A percentile compares a stretch with the other conserved stretches of the same genome.
Conservation (phyloP, 2,329 filamentous ascomycete genomes). For the Fusarium anguioides region DNA sequence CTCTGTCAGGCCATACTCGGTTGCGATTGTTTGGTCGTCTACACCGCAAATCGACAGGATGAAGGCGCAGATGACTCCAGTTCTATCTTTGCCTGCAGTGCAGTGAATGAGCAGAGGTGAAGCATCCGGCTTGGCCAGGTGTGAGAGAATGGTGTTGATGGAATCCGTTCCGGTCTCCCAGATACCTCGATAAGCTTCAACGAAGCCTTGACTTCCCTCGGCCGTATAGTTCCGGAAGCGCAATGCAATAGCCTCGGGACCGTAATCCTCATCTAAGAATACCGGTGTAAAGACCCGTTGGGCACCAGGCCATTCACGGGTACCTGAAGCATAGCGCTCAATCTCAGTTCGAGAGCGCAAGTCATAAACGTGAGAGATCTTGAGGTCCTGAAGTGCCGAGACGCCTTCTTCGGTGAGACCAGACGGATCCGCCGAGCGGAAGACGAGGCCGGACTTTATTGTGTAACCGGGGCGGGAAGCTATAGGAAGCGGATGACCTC, state of each 20-base stretch:
- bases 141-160: constrained; percentile 65
- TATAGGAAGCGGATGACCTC: constrained; percentile 65
- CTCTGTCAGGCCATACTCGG: constrained; percentile 77
- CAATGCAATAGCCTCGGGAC: constrained; percentile 70
- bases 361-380: constrained; percentile 75
- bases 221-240: constrained; percentile 70
- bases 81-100: constrained; percentile 82
- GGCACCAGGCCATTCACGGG: constrained; percentile 54
- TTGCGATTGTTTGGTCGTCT: constrained; percentile 66
- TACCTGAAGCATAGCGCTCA: constrained; percentile 52
- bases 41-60: constrained; percentile 73
- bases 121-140: constrained; percentile 60
- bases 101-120: constrained; percentile 75
- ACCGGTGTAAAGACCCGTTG: constrained; percentile 70
- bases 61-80: constrained; percentile 75
- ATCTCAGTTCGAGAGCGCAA: constrained; percentile 73
- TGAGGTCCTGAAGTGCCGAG: constrained; percentile 62
- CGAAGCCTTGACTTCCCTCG: constrained; percentile 68
- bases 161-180: constrained; percentile 61
- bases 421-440: constrained; percentile 75
- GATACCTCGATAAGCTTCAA: constrained; percentile 72
- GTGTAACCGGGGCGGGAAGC: constrained; percentile 63
- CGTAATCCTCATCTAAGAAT: constrained; percentile 70
- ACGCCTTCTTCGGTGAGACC: constrained; percentile 65
- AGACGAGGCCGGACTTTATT: constrained; percentile 68